phyloP scores from a whole-genome alignment of 2,329 filamentous ascomycete species.

The Fusarium aywerte region DNA sequence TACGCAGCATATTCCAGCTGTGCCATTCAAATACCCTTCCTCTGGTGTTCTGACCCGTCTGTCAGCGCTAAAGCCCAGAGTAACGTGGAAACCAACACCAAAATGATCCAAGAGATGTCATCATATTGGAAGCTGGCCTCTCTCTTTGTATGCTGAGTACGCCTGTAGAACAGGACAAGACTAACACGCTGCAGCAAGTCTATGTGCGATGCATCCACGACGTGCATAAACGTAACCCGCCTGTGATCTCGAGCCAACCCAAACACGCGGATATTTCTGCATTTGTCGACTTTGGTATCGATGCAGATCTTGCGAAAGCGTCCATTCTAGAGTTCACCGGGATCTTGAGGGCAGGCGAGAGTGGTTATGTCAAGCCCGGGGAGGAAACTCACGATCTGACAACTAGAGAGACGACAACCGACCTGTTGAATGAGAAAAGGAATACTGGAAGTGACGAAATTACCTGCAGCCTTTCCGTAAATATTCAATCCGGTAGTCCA shows the following conservation, averaged over 20 bases:
- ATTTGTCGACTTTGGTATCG: fast-evolving
- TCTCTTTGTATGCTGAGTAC: neutral
- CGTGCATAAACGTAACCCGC: neutral
- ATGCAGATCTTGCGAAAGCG: neutral
- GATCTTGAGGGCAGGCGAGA: neutral
- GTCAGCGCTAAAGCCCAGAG: neutral
- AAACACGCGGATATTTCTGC: neutral
- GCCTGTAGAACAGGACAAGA: no score
- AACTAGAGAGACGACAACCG: fast-evolving
- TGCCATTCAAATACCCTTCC: neutral
- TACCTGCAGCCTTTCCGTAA: no score
- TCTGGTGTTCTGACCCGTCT: neutral
- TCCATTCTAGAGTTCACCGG: neutral
- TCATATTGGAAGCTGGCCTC: neutral
- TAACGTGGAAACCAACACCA: neutral
- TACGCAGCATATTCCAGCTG: conserved; percentile 4
- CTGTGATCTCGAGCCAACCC: fast-evolving
- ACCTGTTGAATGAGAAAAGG: neutral
- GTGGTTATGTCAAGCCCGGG: neutral
- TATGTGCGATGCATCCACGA: neutral
- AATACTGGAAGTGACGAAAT: neutral
- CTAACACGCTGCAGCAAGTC: neutral
- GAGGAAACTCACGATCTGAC: neutral
- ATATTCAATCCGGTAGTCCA: no score
- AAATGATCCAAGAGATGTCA: neutral